Conservation (phyloP, 352 stramenopile genomes). For the Phytophthora palmivora region DNA sequence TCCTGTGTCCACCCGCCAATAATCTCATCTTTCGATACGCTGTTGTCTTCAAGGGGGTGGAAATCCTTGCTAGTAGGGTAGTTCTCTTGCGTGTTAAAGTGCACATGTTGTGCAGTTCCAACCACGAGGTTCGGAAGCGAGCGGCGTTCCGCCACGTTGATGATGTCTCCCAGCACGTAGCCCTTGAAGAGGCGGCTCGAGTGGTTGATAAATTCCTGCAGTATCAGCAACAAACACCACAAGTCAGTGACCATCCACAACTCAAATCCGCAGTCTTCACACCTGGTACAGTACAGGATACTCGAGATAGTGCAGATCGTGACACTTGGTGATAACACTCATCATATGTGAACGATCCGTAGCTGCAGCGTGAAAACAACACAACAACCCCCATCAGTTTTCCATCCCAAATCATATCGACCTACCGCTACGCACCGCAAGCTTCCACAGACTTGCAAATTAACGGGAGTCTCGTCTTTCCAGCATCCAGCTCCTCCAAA, state of each 20-base stretch:
- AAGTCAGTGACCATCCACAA: not conserved
- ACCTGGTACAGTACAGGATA: slow-evolving; percentile 79
- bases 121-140: slow-evolving; percentile 77
- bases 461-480: slow-evolving; percentile 58
- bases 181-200: slow-evolving; percentile 82
- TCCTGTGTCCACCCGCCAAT: slow-evolving; percentile 38
- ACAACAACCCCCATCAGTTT: slow-evolving; percentile 2
- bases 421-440: slow-evolving; percentile 56
- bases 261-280: not conserved
- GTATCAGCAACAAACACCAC: slow-evolving; percentile 4
- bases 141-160: slow-evolving; percentile 77
- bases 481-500: slow-evolving; percentile 43
- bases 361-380: slow-evolving; percentile 38
- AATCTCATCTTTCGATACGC: slow-evolving; percentile 3
- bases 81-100: slow-evolving; percentile 85
- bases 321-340: slow-evolving; percentile 75
- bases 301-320: slow-evolving; percentile 64
- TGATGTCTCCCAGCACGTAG: slow-evolving; percentile 80
- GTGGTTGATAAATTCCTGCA: slow-evolving; percentile 87
- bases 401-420: not conserved
- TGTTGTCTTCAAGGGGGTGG: slow-evolving; percentile 35
- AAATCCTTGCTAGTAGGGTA: slow-evolving; percentile 79
- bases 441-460: slow-evolving; percentile 89
- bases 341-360: slow-evolving; percentile 87
- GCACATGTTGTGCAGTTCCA: slow-evolving; percentile 57